These are phyloP conservation scores for Chaetomium globosum DNA, from an alignment of 2,329 filamentous ascomycete species.

Conservation along the genomic window DNA sequence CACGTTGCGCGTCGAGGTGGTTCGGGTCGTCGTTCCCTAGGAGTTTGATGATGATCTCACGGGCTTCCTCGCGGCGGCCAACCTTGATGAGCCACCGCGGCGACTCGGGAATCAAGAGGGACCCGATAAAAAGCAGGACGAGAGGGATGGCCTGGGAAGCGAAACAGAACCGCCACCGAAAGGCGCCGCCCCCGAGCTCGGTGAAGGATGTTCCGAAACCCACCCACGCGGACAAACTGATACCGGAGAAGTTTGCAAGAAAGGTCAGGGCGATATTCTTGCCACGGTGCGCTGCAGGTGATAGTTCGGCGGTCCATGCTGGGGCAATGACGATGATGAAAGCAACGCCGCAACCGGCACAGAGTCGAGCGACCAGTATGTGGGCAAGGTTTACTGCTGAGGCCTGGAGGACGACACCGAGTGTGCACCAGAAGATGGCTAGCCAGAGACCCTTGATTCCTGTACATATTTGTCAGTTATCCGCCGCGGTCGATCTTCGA, in stretches of 20 bases:
- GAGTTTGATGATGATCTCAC: conserved; percentile 64
- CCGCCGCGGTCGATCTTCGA: neutral
- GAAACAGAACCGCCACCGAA: conserved; percentile 10
- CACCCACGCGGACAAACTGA: conserved; percentile 6
- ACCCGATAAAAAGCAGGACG: neutral
- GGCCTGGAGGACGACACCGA: conserved; percentile 12
- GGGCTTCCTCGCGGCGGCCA: conserved; percentile 67
- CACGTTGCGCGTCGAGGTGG: conserved; percentile 49
- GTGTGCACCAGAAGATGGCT: conserved; percentile 8
- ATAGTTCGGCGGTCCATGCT: conserved; percentile 12
- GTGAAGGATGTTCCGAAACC: conserved; percentile 13
- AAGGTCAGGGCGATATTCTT: conserved; percentile 15
- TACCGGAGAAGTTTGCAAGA: conserved; percentile 8
- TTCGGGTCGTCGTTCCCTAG: conserved; percentile 61
- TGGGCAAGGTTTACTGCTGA: conserved; percentile 10
- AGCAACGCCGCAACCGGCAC: conserved; percentile 13
- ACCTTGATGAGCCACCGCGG: conserved; percentile 69
- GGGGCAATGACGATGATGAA: conserved; percentile 16
- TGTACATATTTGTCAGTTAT: neutral
- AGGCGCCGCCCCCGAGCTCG: conserved; percentile 3
- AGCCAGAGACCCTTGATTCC: conserved; percentile 10
- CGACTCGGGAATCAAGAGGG: conserved; percentile 51
- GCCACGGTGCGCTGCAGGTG: conserved; percentile 14
- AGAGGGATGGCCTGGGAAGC: conserved; percentile 11
- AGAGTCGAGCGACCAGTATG: conserved; percentile 13